Evolutionary conservation across 352 stramenopile genomes (phyloP), one percentile per base, ranked within the genome.

Genomic region (Phytophthora palmivora): DNA sequence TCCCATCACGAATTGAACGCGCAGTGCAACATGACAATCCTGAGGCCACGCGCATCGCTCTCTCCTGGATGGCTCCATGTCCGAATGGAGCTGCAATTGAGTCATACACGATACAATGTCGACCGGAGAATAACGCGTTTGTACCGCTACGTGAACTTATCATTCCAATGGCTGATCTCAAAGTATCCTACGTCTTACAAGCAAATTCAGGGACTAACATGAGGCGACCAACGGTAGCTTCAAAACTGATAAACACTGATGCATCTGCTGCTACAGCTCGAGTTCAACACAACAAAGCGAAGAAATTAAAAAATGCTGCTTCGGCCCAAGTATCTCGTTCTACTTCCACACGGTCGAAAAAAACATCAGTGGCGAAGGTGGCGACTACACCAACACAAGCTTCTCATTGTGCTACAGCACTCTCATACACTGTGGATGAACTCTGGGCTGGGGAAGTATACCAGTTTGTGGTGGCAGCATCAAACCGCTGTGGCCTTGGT

Each of bases 391-490:
- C 32, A 50, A 6, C 45, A 33, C 42, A 28, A 12, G 16, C 42
- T 22, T 39, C 18, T 11, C 26, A 18, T 18, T 8, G 9, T 47
- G 16, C 51, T 19, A 34, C 34, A 2, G 41, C 56, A 8, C 66
- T 77, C 4, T 72, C 76, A 9, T 87, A 76, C 42, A 67, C 44
- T 0, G 42, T 87, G 11, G 32, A 75, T 2, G 72, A 72, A 0
- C 61, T 93, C 12, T 88, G 80, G 72, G 57, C 84, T 12, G 84
- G 84, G 2, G 82, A 89, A 42, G 78, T 93, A 15, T 93, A 93
- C 42, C 82, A 91, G 46, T 93, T 93, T 44, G 70, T 82, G 15
- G 76, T 85, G 15, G 84, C 82, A 10, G 79, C 80, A 21, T 76
- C 84, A 33, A 93, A 93, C 49, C 76, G 80, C 1, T 91, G 84